These are phyloP conservation scores for Ustilago loliicola DNA, from an alignment of 1,284 basidiomycete genomes.

Conservation along the genomic window DNA sequence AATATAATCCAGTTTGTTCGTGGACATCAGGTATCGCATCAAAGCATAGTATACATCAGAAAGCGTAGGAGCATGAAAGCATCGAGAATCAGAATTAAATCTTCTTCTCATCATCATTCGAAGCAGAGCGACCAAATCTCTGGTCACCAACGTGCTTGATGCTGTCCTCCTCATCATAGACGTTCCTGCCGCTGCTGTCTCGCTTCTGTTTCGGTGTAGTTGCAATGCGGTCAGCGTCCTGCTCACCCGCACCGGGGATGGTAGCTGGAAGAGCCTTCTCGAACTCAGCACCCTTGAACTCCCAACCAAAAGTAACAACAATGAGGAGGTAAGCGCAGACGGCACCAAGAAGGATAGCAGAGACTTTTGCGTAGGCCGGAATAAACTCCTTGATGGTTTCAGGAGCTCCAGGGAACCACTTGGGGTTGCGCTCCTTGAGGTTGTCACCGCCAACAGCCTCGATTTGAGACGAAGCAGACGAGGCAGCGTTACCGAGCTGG, in stretches of 20 bases:
- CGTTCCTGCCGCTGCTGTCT: conserved; percentile 1
- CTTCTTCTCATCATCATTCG: conserved; percentile 45
- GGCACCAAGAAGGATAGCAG: conserved; percentile 85
- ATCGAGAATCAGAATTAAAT: conserved; percentile 1
- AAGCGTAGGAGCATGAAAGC: background rate
- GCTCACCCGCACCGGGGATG: conserved; percentile 32
- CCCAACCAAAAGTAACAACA: conserved; percentile 61
- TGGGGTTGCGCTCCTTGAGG: conserved; percentile 56
- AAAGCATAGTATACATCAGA: background rate
- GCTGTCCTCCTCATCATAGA: conserved; percentile 40
- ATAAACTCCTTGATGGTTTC: conserved; percentile 72
- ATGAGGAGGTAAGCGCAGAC: conserved; percentile 71
- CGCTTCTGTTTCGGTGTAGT: background rate
- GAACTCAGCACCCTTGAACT: conserved; percentile 80
- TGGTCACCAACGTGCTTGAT: conserved; percentile 48
- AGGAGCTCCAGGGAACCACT: conserved; percentile 37
- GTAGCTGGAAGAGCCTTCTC: conserved; percentile 72
- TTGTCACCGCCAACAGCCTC: conserved; percentile 79
- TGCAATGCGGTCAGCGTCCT: conserved; percentile 21
- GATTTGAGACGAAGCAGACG: conserved; percentile 88
- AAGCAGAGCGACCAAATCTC: conserved; percentile 1
- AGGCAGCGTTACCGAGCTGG: conserved; percentile 82
- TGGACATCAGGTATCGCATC: too few relatives aligned
- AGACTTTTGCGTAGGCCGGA: conserved; percentile 86
- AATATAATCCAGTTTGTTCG: too few relatives aligned